Base-by-base conservation (phyloP, 2,329 filamentous ascomycete species). In the Colletotrichum filicis region DNA sequence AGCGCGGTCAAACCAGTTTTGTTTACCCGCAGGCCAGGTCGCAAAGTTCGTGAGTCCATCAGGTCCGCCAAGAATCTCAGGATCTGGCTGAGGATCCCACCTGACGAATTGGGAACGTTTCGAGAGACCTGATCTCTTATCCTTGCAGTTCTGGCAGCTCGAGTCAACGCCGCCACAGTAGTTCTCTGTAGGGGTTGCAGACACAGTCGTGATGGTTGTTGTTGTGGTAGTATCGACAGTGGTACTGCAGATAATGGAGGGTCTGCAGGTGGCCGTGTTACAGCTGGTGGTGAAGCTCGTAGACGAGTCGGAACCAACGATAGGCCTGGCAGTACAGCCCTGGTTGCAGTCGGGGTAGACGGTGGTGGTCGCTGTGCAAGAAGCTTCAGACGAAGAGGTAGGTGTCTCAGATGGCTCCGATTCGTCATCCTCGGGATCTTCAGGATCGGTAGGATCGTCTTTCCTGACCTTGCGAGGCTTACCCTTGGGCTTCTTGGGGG, bases 1-100 rank as follows among this genome's bases (percentile, higher is more conserved):
- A 70, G 89, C 89, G 6, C 62, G 57, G 4, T 26, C 11, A 24
- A 46, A 74, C 74, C 74, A 75, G 42, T 65, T 19, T 84, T 86
- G 1, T 7, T 16, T 11, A n/a, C 68, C 68, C 5, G 5, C 22
- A 1, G 68, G 30, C 68, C 68, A 71, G 5, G 24, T 42, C 1
- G 46, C 46, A 32, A 56, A 46, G 1, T 37, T 32, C 6, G 68
- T 67, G 4, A 71, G 68, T 3, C 67, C 67, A 4, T 12, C 14
- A 5, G 62, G 49, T 3, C 32, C 62, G 24, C 57, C 16, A 35
- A 59, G 52, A 5, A 66, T 56, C 5, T 19, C 63, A 12, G 63
- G 26, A 4, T 66, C 63, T 2, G 63, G 53, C 11, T 24, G 12
- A 1, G 66, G 66, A 14, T 42, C 28, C 60, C 26, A 69, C 2